Evolutionary conservation across 306 rosid genomes (phyloP).

Genomic region (Dryas octopetala): DNA sequence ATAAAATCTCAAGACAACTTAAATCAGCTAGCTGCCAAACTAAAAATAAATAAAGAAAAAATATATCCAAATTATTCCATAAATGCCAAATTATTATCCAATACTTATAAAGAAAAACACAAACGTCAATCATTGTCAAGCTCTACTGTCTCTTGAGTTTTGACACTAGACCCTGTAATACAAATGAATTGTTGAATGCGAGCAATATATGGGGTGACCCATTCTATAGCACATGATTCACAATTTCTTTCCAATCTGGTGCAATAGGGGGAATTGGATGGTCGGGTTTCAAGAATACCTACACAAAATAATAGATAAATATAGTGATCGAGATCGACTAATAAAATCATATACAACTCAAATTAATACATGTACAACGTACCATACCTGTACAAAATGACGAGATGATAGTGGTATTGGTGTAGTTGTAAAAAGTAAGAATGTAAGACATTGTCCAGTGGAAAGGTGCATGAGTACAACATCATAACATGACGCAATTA

Average conservation of each 20-base stretch:
- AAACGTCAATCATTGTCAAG: too few relatives aligned
- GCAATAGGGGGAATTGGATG: neutral
- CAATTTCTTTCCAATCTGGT: neutral
- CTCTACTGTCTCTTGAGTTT: too few relatives aligned
- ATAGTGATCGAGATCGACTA: neutral
- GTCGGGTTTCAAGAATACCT: neutral
- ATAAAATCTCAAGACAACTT: too few relatives aligned
- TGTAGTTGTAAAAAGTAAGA: neutral
- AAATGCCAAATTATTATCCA: too few relatives aligned
- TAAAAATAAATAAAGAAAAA: too few relatives aligned
- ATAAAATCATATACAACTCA: neutral
- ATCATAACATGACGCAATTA: constrained; percentile 4
- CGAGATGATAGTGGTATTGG: neutral
- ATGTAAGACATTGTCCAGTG: neutral
- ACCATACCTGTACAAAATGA: constrained; percentile 3
- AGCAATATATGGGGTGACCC: neutral
- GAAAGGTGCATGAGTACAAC: neutral
- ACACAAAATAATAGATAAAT: neutral
- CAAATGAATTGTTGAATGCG: neutral
- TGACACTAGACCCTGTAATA: too few relatives aligned
- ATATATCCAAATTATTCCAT: too few relatives aligned
- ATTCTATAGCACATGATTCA: neutral
- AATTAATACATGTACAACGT: too few relatives aligned
- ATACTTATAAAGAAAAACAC: too few relatives aligned
- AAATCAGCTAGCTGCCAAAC: too few relatives aligned